Evolutionary conservation across 495 filamentous ascomycete genomes (phyloP), one percentile per base, ranked within the genome.

Genomic region (Cercophora newfieldiana): DNA sequence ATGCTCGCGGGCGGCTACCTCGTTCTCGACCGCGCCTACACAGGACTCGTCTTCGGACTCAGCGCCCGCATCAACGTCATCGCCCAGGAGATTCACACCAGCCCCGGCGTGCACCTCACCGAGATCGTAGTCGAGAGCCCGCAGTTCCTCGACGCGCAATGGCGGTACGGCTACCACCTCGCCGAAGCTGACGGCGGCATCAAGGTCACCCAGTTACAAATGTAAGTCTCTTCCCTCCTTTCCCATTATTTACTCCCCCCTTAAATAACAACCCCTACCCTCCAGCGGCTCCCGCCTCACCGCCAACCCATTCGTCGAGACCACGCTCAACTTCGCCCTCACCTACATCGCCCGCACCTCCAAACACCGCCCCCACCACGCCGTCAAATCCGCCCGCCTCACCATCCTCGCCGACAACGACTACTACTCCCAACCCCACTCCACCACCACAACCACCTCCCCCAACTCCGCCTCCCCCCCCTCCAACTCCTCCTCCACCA

Each of bases 1-100:
- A 85, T 99, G 53, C 84, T 99, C 18, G 92, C 94, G 56, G 95
- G 95, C 47, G 95, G 95, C 49, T 99, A 97, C 74, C 88, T 99
- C 14, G 93, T 97, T 8, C 88, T 99, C 24, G 96, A 98, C 79
- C 88, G 90, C 58, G 81, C 84, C 47, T 94, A 96, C 72, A 94
- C 91, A 1, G 96, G 89, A 10, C 87, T 97, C 19, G 94, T 98
- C 7, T 97, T 97, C 75, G 95, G 93, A 18, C 90, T 99, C 59
- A 91, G 94, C 78, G 94, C 95, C 57, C 86, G 95, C 63, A 97
- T 99, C 68, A 93, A 97, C 76, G 87, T 93, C 59, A 78, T 92
- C 66, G 90, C 94, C 21, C 84, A 90, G 69, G 85, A 88, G 68
- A 84, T 85, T 64, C 76, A 76, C 70, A 85, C 83, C 47, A 84